These are phyloP conservation scores for Xylaria telfairii DNA, from an alignment of 495 filamentous ascomycete species.

Conservation along the genomic window DNA sequence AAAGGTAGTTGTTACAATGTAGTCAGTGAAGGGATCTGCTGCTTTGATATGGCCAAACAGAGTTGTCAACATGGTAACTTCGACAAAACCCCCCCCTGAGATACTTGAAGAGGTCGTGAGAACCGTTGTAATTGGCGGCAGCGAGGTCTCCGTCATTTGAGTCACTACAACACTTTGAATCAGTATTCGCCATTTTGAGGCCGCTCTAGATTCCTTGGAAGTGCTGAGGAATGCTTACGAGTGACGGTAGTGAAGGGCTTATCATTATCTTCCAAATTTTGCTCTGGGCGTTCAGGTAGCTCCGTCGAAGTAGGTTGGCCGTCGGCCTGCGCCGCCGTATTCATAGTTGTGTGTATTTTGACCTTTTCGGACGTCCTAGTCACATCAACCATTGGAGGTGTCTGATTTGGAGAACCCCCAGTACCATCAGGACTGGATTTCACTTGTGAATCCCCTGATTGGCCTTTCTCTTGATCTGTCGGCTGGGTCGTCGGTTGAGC, in stretches of 20 bases:
- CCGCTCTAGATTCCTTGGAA: not conserved
- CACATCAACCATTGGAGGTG: not conserved
- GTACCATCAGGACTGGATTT: not conserved
- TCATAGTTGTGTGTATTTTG: not conserved
- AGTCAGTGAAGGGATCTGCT: conserved; percentile 15
- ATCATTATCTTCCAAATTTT: not conserved
- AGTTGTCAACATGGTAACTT: conserved; percentile 3
- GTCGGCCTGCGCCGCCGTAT: not conserved
- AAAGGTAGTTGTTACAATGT: not conserved
- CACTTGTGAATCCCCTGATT: not conserved
- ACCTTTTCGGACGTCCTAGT: not conserved
- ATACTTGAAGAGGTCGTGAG: conserved; percentile 7
- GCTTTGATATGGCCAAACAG: conserved; percentile 9
- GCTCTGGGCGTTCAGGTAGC: not conserved
- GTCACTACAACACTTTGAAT: conserved; percentile 2
- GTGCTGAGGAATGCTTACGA: not conserved
- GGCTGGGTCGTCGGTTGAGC: not conserved
- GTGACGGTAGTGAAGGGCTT: conserved; percentile 10
- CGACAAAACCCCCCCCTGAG: not conserved
- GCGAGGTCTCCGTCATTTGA: not conserved
- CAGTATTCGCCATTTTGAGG: not conserved
- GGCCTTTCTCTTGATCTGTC: not conserved
- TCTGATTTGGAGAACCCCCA: not conserved
- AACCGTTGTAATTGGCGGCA: not conserved
- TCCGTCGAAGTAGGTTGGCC: not conserved